phyloP scores from a whole-genome alignment of 805 yeast genomes.

The Nakazawaea siamensis region DNA sequence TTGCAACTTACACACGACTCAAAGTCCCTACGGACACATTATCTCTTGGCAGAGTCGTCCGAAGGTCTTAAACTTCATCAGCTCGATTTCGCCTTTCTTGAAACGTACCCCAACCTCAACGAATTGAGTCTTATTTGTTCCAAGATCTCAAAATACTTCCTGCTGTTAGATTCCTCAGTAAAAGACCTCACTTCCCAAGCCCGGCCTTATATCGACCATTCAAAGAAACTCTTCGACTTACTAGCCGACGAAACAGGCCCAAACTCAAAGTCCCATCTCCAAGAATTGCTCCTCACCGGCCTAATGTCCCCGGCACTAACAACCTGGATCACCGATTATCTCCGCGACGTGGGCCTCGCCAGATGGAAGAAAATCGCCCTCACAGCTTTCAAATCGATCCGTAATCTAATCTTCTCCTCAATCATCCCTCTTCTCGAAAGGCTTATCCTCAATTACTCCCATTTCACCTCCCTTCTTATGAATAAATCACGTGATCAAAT shows the following conservation, averaged over 20 bases:
- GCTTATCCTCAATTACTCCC: conserved; percentile 36
- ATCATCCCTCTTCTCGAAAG: conserved; percentile 51
- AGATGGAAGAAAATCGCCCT: conserved; percentile 46
- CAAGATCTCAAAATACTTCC: conserved; percentile 24
- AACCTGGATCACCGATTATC: conserved; percentile 55
- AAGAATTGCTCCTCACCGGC: conserved; percentile 45
- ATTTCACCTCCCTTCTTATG: conserved; percentile 14
- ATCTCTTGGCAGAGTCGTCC: conserved; percentile 15
- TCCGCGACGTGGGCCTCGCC: conserved; percentile 60
- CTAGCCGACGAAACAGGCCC: conserved; percentile 24
- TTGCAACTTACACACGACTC: conserved; percentile 11
- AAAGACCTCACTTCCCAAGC: conserved; percentile 21
- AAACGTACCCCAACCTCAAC: conserved; percentile 16
- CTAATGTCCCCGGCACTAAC: conserved; percentile 38
- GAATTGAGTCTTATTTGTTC: conserved; percentile 25
- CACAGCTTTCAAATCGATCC: conserved; percentile 38
- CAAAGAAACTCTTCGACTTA: conserved; percentile 24
- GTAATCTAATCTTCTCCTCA: conserved; percentile 38
- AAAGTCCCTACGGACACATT: conserved; percentile 12
- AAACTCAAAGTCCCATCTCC: conserved; percentile 17
- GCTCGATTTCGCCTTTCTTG: conserved; percentile 20
- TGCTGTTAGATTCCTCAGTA: conserved; percentile 25
- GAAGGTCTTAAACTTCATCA: conserved; percentile 15
- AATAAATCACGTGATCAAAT: conserved; percentile 13
- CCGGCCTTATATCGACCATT: conserved; percentile 29